These are phyloP conservation scores for Carex kokanica DNA, from an alignment of 176 grass and related monocot species.

Conservation along the genomic window DNA sequence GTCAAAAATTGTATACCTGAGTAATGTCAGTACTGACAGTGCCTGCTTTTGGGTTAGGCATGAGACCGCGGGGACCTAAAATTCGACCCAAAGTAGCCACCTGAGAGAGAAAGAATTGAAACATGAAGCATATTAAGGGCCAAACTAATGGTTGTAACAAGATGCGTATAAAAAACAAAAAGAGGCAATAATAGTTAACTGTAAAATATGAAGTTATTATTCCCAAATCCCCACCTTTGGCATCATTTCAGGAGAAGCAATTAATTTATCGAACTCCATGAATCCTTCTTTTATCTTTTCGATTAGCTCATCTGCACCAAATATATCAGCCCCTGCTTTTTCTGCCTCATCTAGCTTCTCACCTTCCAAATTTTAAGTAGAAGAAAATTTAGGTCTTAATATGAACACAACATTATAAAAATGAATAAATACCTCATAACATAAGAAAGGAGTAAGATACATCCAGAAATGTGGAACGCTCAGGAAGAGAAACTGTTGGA, in stretches of 20 bases:
- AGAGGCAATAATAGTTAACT: slow-evolving; percentile 21
- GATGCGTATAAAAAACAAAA: not conserved
- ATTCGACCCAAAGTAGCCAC: slow-evolving; percentile 86
- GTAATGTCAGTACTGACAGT: slow-evolving; percentile 88
- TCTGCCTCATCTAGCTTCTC: slow-evolving; percentile 91
- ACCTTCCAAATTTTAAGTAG: slow-evolving; percentile 50
- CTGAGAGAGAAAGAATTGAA: slow-evolving; percentile 38
- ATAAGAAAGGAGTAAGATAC: not conserved
- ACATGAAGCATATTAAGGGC: not conserved
- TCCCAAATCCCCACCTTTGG: slow-evolving; percentile 62
- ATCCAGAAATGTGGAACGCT: not conserved
- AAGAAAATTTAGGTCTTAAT: not conserved
- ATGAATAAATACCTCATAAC: not conserved
- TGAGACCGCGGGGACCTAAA: slow-evolving; percentile 98
- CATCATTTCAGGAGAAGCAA: slow-evolving; percentile 99
- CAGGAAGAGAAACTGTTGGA: not conserved
- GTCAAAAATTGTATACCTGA: slow-evolving; percentile 48
- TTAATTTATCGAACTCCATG: slow-evolving; percentile 98
- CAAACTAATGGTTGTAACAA: not conserved
- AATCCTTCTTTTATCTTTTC: slow-evolving; percentile 96
- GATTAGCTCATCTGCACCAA: slow-evolving; percentile 89
- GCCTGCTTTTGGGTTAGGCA: slow-evolving; percentile 99
- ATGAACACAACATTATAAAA: not conserved
- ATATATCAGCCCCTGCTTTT: slow-evolving; percentile 85
- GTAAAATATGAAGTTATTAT: slow-evolving; percentile 26